Base-by-base conservation (phyloP, 139 green algal species). In the Yamagishiella unicocca region DNA sequence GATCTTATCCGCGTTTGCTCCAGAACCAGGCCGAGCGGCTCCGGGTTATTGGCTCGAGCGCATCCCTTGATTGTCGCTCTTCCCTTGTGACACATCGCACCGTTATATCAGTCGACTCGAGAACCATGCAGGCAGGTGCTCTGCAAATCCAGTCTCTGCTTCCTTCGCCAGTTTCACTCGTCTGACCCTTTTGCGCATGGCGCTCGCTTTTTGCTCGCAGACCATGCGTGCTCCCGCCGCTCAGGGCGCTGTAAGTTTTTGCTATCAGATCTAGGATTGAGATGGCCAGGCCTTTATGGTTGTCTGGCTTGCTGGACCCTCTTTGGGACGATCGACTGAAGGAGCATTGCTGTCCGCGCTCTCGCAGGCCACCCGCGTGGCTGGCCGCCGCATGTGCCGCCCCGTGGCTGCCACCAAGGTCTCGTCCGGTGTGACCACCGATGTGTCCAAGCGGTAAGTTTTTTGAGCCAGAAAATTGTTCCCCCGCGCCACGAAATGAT, bases 141-240 rank as follows among this genome's bases (percentile, higher is more conserved):
- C 19, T 50, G 46, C 8, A 42, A 62, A 27, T 9, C 14, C 22
- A 27, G 29, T 9, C 22, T 35, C 19, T n/a, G 19, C 58, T n/a
- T 33, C 58, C 58, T 9, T 35, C n/a, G n/a, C n/a, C n/a, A n/a
- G n/a, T n/a, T n/a, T n/a, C n/a, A n/a, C n/a, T n/a, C n/a, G n/a
- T n/a, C n/a, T n/a, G n/a, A n/a, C n/a, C n/a, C n/a, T n/a, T n/a
- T n/a, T n/a, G n/a, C n/a, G n/a, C n/a, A n/a, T n/a, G n/a, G n/a
- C n/a, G n/a, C n/a, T n/a, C 64, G 64, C 72, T 74, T 42, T 84
- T 53, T 68, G 2, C 29, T 0, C 43, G 89, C 89, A 92, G 89
- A 89, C 88, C 75, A 88, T 92, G 83, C 84, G 84, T 66, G 84
- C 82, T 43, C 83, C 86, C 70, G 71, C 83, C 68, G 55, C 83